Percentiles rank a stretch among this genome's conserved stretches.
Evolutionary conservation across 805 yeast species (phyloP).

Genomic region (Hanseniaspora guilliermondii): DNA sequence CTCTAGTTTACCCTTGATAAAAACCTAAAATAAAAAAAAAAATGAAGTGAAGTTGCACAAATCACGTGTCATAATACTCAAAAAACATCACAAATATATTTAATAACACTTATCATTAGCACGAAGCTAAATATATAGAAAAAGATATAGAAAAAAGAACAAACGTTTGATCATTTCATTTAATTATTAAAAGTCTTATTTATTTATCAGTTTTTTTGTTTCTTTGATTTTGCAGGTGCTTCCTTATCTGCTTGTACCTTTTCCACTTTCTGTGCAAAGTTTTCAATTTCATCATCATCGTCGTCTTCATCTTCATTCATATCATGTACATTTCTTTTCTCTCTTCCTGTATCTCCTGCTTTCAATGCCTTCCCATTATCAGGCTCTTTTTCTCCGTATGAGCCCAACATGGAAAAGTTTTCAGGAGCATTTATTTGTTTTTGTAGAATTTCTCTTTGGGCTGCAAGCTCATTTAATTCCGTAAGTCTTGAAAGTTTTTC

Average conservation of each 20-base stretch:
- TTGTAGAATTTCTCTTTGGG: constrained; percentile 11
- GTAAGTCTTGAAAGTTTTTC: constrained; percentile 12
- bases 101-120: no score
- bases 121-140: no score
- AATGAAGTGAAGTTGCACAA: no score
- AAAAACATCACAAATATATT: no score
- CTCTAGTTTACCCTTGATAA: no score
- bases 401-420: constrained; percentile 10
- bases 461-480: constrained; percentile 9
- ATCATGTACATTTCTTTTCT: neutral
- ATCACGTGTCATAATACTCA: no score
- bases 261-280: neutral
- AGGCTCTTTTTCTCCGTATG: constrained; percentile 9
- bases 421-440: constrained; percentile 12
- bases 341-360: neutral
- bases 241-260: neutral
- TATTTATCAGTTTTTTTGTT: neutral
- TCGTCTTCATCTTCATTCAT: constrained; percentile 4
- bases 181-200: no score
- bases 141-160: no score
- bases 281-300: constrained; percentile 4
- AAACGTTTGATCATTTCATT: no score
- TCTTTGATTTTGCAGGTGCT: neutral
- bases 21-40: no score
- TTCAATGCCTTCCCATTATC: neutral